Percentiles rank a stretch among this genome's conserved stretches.
Conservation (phyloP, 2,329 filamentous ascomycete species). For the Juglanconis juglandina region DNA sequence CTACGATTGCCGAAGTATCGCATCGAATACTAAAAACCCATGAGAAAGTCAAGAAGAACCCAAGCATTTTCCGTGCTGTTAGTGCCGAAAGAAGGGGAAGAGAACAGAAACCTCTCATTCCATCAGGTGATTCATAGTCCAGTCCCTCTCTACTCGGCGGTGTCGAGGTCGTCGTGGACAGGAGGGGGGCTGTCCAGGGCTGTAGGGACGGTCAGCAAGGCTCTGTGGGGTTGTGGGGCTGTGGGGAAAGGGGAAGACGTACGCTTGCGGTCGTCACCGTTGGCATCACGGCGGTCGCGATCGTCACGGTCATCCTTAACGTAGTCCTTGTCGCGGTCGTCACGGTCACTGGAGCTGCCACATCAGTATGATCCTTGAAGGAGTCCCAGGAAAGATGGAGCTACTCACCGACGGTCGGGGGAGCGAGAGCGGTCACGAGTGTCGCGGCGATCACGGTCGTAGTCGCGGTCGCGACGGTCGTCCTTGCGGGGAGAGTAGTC, state of each 20-base stretch:
- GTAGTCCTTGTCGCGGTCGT: constrained; percentile 45
- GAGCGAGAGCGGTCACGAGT: constrained; percentile 70
- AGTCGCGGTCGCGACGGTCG: constrained; percentile 76
- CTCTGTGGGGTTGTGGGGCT: constrained; percentile 30
- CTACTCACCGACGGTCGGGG: constrained; percentile 56
- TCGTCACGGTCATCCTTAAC: constrained; percentile 65
- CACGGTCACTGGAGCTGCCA: constrained; percentile 39
- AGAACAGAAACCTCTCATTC: constrained; percentile 17
- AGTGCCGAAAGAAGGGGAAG: constrained; percentile 17
- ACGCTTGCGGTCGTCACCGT: constrained; percentile 92
- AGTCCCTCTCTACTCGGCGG: constrained; percentile 63
- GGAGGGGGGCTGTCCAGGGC: constrained; percentile 75
- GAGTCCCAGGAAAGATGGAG: constrained; percentile 24
- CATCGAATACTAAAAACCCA: constrained; percentile 19
- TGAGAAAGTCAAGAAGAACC: constrained; percentile 16
- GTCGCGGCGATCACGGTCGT: constrained; percentile 72
- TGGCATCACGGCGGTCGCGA: constrained; percentile 73
- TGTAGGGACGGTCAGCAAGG: constrained; percentile 19
- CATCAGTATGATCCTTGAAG: constrained; percentile 41
- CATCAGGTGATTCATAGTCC: not conserved
- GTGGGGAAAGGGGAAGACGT: constrained; percentile 28
- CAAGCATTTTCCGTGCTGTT: constrained; percentile 18
- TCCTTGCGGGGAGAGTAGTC: constrained; percentile 88
- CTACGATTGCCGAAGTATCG: constrained; percentile 10
- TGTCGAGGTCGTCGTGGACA: constrained; percentile 91